Evolutionary conservation across 78 protist genomes (phyloP).

Genomic region (Planoprotostelium fungivorum): DNA sequence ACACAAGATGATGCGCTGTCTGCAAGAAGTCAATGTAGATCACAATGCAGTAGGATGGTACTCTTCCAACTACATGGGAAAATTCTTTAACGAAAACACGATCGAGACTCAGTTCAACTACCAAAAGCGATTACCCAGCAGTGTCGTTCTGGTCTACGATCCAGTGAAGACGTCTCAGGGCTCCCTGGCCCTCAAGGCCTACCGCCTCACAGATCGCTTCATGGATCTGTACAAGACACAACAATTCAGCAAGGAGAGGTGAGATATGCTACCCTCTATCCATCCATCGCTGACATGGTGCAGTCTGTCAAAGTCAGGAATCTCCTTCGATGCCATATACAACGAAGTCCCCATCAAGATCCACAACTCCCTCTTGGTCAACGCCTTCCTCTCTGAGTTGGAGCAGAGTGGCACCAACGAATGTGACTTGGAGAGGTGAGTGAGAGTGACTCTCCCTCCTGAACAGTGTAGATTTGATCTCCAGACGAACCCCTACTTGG

Average conservation of each 20-base stretch:
- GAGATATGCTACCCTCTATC: neutral
- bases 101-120: constrained; percentile 74
- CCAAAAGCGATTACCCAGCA: constrained; percentile 67
- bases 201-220: constrained; percentile 61
- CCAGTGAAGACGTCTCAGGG: constrained; percentile 78
- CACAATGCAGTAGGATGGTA: constrained; percentile 81
- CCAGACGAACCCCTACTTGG: constrained; percentile 60
- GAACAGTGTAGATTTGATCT: constrained; percentile 9
- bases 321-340: neutral
- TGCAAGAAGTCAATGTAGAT: constrained; percentile 81
- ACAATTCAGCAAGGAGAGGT: constrained; percentile 45
- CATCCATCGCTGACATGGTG: neutral
- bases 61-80: constrained; percentile 62
- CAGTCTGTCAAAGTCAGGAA: neutral
- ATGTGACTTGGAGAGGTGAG: neutral
- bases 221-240: constrained; percentile 57
- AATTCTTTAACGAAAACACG: constrained; percentile 48
- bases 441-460: neutral
- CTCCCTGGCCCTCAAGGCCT: constrained; percentile 67
- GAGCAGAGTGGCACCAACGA: constrained; percentile 13
- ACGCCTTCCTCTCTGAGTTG: constrained; percentile 66
- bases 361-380: constrained; percentile 67
- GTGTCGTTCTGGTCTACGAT: constrained; percentile 65
- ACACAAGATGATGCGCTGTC: constrained; percentile 57
- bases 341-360: constrained; percentile 68